Evolutionary conservation across 352 stramenopile species (phyloP).

Genomic region (Nothophytophthora sp.): DNA sequence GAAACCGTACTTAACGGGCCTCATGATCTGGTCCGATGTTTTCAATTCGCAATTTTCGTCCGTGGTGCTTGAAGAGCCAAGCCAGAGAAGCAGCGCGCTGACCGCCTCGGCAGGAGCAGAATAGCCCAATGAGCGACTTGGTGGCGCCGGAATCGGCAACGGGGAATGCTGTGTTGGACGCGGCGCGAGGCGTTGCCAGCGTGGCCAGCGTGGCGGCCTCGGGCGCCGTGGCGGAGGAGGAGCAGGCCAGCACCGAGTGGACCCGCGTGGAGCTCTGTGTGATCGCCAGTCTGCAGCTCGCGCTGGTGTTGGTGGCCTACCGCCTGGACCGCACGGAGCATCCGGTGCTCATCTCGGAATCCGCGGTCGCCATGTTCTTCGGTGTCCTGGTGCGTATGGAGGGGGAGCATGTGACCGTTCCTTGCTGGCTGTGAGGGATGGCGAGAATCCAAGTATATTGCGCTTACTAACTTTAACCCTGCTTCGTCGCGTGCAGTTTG

Average conservation of each 20-base stretch:
- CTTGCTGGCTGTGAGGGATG: background rate
- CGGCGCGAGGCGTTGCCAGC: constrained; percentile 13
- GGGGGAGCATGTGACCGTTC: no score
- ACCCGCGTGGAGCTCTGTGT: constrained; percentile 74
- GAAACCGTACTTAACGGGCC: background rate
- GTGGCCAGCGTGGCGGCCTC: constrained; percentile 25
- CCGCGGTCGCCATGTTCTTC: constrained; percentile 82
- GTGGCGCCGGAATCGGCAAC: constrained; percentile 20
- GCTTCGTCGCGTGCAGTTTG: constrained; percentile 49
- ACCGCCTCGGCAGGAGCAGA: background rate
- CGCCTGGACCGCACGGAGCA: constrained; percentile 69
- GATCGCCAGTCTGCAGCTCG: constrained; percentile 80
- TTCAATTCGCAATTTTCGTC: constrained; percentile 9
- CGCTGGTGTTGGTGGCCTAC: constrained; percentile 82
- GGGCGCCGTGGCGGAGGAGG: constrained; percentile 14
- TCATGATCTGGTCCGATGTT: constrained; percentile 14
- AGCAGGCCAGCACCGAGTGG: constrained; percentile 51
- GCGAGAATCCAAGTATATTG: background rate
- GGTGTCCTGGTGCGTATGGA: constrained; percentile 63
- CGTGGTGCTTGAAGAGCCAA: background rate
- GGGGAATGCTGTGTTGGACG: constrained; percentile 36
- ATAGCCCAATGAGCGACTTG: constrained; percentile 21
- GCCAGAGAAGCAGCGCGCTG: background rate
- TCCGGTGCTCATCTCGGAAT: constrained; percentile 79
- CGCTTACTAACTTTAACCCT: background rate